Percentiles rank a stretch among this genome's conserved stretches.
phyloP scores from a whole-genome alignment of 2,329 filamentous ascomycete genomes.

The Cercospora sp. region DNA sequence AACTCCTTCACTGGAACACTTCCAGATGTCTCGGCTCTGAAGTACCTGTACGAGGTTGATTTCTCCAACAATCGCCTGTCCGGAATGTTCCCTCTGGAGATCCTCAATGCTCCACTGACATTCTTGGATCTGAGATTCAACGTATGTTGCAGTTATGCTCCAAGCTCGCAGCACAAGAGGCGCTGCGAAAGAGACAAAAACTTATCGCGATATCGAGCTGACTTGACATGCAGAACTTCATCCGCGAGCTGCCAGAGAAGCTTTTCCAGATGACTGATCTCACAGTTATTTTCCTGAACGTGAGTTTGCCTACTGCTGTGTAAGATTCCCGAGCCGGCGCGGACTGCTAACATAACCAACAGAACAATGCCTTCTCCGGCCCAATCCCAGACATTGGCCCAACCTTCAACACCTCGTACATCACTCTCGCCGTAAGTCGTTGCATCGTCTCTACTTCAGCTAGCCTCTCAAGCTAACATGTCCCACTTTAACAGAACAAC shows the following conservation, averaged over 20 bases:
- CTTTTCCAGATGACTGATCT: constrained; percentile 18
- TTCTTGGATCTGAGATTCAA: constrained; percentile 25
- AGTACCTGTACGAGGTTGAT: constrained; percentile 21
- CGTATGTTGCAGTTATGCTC: neutral
- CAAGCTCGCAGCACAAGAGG: no score
- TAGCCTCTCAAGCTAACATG: neutral
- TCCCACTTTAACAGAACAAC: constrained; percentile 12
- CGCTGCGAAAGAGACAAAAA: neutral
- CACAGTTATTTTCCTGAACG: constrained; percentile 20
- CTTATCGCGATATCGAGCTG: neutral
- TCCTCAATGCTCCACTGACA: constrained; percentile 12
- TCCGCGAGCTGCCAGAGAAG: constrained; percentile 8
- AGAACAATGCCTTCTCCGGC: neutral
- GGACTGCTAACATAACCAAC: neutral
- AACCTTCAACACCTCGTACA: neutral
- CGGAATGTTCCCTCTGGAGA: constrained; percentile 12
- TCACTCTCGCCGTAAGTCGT: neutral
- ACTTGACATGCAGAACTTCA: constrained; percentile 9
- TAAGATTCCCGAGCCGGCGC: neutral
- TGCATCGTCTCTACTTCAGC: neutral
- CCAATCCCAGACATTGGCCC: neutral
- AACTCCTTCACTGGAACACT: constrained; percentile 20
- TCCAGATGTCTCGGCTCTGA: constrained; percentile 15
- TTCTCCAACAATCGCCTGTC: constrained; percentile 18
- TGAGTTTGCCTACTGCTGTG: neutral